Base-by-base conservation (phyloP, 1,139 yeast genomes). In the Nadsonia starkeyi-henricii region DNA sequence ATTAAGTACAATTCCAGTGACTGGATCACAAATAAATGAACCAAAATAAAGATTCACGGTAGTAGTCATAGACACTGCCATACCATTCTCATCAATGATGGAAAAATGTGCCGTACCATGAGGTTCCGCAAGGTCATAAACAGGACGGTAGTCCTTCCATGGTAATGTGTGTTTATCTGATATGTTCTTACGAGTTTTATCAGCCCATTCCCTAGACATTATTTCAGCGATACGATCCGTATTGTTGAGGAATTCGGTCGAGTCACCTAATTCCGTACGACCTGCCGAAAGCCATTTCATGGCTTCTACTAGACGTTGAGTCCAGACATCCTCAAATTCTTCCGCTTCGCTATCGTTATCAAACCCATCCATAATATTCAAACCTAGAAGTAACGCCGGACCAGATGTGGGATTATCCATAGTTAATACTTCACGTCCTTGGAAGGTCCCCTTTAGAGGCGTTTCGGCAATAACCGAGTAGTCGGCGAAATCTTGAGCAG, bases 281-380 rank as follows among this genome's bases (percentile, higher is more conserved):
- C 83, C 89, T 9, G 93, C 75, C 0, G 89, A 85, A 74, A 86
- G 75, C 95, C 96, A 91, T 64, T 89, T 89, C 93, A 89, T 86
- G 5, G 85, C 69, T 64, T 91, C 98, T 15, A 88, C 69, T 15
- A 86, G 62, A 49, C 85, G 72, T 58, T 85, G 96, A 1, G 79
- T 70, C n/a, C 75, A 71, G 4, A 73, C 58, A 0, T 70, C 69
- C 3, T 60, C 59, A 56, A 72, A 70, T 51, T 78, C 80, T 28
- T 48, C 51, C 3, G 67, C 66, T 8, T 71, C 72, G 4, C 58
- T 55, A 37, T 62, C 60, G 18, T 52, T 45, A 20, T 60, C 57
- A 36, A 63, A 58, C n/a, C 69, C 67, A 51, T 74, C 72, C 59
- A 77, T 57, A 41, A 86, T 76, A 51, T 79, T 77, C 50, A 91